Evolutionary conservation across 73 alveolate genomes (phyloP).

Genomic region (Paramecium sonneborni): DNA sequence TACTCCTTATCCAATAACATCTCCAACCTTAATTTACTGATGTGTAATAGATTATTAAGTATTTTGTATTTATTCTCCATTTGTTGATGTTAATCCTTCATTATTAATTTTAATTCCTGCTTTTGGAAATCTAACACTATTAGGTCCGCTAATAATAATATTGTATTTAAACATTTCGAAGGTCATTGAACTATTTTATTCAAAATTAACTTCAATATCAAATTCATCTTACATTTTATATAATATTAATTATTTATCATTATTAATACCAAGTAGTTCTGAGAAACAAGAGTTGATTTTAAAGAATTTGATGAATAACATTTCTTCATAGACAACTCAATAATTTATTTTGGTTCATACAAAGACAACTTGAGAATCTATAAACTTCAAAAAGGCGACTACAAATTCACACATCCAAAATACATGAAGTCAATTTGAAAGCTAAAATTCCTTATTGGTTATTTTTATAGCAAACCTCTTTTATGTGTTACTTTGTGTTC

Average conservation of each 20-base stretch:
- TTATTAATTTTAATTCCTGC: constrained; percentile 59
- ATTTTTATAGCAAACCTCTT: too few relatives aligned
- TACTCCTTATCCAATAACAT: constrained; percentile 74
- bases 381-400: too few relatives aligned
- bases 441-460: constrained; percentile 18
- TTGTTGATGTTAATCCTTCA: constrained; percentile 59
- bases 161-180: neutral
- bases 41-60: constrained; percentile 43
- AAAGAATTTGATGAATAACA: constrained; percentile 40
- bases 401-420: neutral
- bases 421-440: constrained; percentile 28
- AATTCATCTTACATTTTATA: constrained; percentile 24
- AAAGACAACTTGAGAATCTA: neutral
- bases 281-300: neutral
- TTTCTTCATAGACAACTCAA: neutral
- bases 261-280: neutral
- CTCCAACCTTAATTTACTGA: constrained; percentile 50
- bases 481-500: too few relatives aligned
- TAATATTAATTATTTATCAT: constrained; percentile 14
- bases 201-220: constrained; percentile 6
- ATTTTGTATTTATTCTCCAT: constrained; percentile 24
- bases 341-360: constrained; percentile 20
- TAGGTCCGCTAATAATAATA: constrained; percentile 47
- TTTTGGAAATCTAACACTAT: constrained; percentile 58
- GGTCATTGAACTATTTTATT: constrained; percentile 23